Evolutionary conservation across 208 protist species (phyloP), one percentile per base, ranked within the genome.

Genomic region (Acanthamoeba healyi): DNA sequence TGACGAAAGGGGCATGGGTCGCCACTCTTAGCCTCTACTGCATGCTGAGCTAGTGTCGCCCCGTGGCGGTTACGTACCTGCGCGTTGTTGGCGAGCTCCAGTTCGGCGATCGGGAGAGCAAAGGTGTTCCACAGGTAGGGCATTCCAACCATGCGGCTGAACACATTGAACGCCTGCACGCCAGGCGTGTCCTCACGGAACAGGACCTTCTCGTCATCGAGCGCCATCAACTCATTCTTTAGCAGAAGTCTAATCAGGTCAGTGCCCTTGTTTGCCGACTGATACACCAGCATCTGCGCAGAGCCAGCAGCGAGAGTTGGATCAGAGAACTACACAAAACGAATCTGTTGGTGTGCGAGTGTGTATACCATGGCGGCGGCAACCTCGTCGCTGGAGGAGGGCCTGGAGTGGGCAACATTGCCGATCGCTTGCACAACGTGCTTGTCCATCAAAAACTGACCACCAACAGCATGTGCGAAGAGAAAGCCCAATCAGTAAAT

Each of bases 101-200:
- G 34, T 29, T 90, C 82, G 15, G 82, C 82, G 54, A 90, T 72
- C 7, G 58, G 49, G 4, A 51, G 14, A 0, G 82, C 82, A 29
- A 90, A 90, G 29, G 82, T 90, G 38, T 90, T 56, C 54, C 49
- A 90, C 29, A 90, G 82, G 32, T 49, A 90, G 32, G 82, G 82
- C 82, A 90, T 7, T 26, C 82, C 82, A 2, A 63, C 49, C 58
- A 90, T 63, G 17, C 82, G 10, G 32, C 54, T 70, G 58, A 90
- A 90, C 19, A 90, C 58, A 7, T 10, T 26, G 82, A 90, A 90
- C 7, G 82, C 49, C 26, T 63, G 0, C 22, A 70, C 36, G 46
- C 54, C 82, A 4, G 26, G 22, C 12, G 54, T 90, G 32, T 90
- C 82, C 54, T 90, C 82, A 0, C 82, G 49, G 49, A 90, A 90